Evolutionary conservation across 2,329 filamentous ascomycete genomes (phyloP).

Genomic region (Mycosphaerelloides madeirae): DNA sequence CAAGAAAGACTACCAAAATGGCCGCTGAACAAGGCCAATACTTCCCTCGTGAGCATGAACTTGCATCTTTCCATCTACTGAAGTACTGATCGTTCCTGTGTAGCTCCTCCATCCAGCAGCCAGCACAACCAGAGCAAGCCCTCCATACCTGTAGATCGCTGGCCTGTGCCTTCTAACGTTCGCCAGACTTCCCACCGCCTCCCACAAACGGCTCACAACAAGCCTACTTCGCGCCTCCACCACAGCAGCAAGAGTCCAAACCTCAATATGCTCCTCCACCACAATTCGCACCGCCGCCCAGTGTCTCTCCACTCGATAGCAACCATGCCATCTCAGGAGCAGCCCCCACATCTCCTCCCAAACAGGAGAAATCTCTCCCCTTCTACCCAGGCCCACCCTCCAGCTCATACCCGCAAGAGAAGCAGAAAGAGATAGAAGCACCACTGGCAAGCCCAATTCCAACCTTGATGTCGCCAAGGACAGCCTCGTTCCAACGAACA

Average conservation of each 20-base stretch:
- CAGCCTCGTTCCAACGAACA: slow-evolving; percentile 24
- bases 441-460: slow-evolving; percentile 19
- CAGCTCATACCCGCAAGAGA: slow-evolving; percentile 29
- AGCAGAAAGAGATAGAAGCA: slow-evolving; percentile 27
- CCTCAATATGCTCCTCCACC: slow-evolving; percentile 29
- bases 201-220: slow-evolving; percentile 12
- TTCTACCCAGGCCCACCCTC: slow-evolving; percentile 36
- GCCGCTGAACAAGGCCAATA: slow-evolving; percentile 26
- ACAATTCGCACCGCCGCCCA: slow-evolving; percentile 18
- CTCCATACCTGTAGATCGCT: neutral
- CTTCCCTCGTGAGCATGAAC: slow-evolving; percentile 27
- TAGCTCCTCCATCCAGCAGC: slow-evolving; percentile 7
- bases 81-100: neutral
- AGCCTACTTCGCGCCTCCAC: slow-evolving; percentile 26
- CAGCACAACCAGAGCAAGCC: slow-evolving; percentile 2
- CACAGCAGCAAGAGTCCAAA: slow-evolving; percentile 18
- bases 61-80: neutral
- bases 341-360: slow-evolving; percentile 15
- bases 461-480: slow-evolving; percentile 17
- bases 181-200: slow-evolving; percentile 6
- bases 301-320: slow-evolving; percentile 24
- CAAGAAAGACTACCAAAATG: slow-evolving; percentile 9
- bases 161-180: neutral
- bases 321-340: slow-evolving; percentile 11
- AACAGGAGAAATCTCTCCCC: slow-evolving; percentile 29